Conservation (phyloP, 257 asterid species). For the Nemophila menziesii region DNA sequence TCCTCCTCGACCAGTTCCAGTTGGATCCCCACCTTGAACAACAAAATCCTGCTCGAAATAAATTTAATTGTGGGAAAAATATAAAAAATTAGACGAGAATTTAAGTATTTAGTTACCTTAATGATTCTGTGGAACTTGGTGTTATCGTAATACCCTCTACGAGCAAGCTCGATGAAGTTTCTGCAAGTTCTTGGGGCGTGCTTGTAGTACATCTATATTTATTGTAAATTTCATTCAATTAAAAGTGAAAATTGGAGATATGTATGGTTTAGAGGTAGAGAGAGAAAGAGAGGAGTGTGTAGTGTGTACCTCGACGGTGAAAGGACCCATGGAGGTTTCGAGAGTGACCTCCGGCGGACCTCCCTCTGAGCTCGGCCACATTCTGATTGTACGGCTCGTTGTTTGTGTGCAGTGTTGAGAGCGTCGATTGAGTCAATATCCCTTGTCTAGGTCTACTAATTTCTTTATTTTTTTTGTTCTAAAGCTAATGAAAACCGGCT, state of each 20-base stretch:
- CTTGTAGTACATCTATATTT: constrained; percentile 71
- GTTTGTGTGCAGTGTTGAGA: too few relatives aligned
- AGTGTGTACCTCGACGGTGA: constrained; percentile 50
- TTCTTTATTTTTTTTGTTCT: too few relatives aligned
- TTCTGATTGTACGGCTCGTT: neutral
- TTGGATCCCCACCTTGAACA: constrained; percentile 98
- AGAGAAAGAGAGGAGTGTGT: neutral
- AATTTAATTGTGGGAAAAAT: neutral
- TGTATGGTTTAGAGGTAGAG: too few relatives aligned
- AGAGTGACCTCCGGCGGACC: constrained; percentile 92
- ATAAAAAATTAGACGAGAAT: neutral
- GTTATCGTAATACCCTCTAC: constrained; percentile 75
- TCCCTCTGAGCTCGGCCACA: constrained; percentile 49
- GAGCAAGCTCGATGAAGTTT: constrained; percentile 84
- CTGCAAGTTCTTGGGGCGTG: constrained; percentile 93
- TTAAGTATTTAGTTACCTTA: constrained; percentile 29
- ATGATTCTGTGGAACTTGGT: constrained; percentile 93
- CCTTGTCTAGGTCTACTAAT: too few relatives aligned
- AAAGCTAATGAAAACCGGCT: too few relatives aligned
- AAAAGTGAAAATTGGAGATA: neutral
- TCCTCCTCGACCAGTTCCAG: constrained; percentile 96
- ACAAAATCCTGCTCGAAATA: constrained; percentile 51
- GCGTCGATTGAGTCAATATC: too few relatives aligned
- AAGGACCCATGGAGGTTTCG: constrained; percentile 89
- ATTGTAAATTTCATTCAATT: too few relatives aligned